Base-by-base conservation (phyloP, 345 rosid species). In the Eucalyptus decipiens region DNA sequence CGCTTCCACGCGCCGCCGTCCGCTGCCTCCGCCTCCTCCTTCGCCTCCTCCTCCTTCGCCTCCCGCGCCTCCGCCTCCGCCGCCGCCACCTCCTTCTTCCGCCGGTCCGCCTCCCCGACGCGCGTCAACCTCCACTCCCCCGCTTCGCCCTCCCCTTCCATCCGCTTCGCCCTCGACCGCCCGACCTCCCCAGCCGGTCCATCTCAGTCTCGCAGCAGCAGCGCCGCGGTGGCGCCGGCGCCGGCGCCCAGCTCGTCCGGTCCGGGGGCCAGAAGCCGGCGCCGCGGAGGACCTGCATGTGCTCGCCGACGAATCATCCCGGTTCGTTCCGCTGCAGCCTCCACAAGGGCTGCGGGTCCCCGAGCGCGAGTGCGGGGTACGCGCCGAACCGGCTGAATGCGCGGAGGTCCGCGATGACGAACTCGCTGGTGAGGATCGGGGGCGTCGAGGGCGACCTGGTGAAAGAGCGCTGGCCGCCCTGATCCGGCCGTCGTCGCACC, bases 311-410 rank as follows among this genome's bases (percentile, higher is more conserved):
- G 45, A 92, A 91, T n/a, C 98, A 96, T 54, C 98, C 97, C 9
- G 98, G 98, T 43, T 96, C 98, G 10, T 96, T 96, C 93, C 95
- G 98, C 13, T 96, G 98, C 90, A 95, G 96, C 91, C 94, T 94
- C 42, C 98, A 96, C 89, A 96, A 95, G 87, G 89, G 67, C 37
- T 89, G 88, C 90, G 62, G 26, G 54, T 86, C 88, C 56, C 40
- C 91, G 11, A 89, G 91, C 52, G 54, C 86, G 4, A 19, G 45
- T 18, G 51, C 85, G 21, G 89, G 88, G 67, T 92, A 90, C 93
- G 87, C 95, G 47, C 92, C 96, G 2, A 92, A 88, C 86, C 93
- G 96, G 54, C 90, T 96, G 18, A 93, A 94, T 90, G 95, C 96
- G 50, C 91, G 96, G 34, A 94, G 96, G 91, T 90, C 94, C n/a